Evolutionary conservation across 2,329 filamentous ascomycete genomes (phyloP).

Genomic region (Albophoma yamanashiensis): DNA sequence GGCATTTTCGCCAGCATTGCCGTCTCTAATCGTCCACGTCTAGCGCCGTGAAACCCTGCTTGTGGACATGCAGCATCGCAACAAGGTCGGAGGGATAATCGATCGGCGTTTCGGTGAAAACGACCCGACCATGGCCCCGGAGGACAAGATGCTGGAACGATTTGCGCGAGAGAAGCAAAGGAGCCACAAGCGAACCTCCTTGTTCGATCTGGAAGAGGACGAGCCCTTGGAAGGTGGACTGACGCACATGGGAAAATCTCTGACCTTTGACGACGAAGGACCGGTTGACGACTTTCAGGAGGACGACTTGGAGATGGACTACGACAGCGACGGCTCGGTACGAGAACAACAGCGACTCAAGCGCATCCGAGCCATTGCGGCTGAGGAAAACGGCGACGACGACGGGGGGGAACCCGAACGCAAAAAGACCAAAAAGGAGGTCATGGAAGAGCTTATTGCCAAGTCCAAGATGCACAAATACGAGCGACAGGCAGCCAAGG

Average conservation of each 20-base stretch:
- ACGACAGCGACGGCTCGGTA: conserved; percentile 46
- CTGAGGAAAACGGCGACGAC: conserved; percentile 35
- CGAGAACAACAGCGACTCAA: conserved; percentile 45
- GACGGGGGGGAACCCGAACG: conserved; percentile 56
- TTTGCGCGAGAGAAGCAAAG: conserved; percentile 82
- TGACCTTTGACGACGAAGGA: conserved; percentile 49
- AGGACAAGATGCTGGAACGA: conserved; percentile 83
- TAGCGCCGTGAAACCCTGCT: conserved; percentile 72
- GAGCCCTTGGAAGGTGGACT: conserved; percentile 51
- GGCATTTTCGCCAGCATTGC: conserved; percentile 5
- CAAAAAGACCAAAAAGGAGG: conserved; percentile 92
- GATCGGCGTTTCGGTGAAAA: conserved; percentile 95
- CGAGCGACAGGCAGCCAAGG: conserved; percentile 83
- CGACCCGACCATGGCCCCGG: conserved; percentile 84
- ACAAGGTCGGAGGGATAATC: conserved; percentile 85
- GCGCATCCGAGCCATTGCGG: conserved; percentile 36
- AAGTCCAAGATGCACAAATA: conserved; percentile 96
- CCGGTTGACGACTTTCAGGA: conserved; percentile 69
- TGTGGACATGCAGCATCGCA: conserved; percentile 79
- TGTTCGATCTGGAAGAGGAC: conserved; percentile 79
- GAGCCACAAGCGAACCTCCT: conserved; percentile 61
- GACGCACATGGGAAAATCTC: conserved; percentile 72
- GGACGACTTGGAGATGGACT: conserved; percentile 53
- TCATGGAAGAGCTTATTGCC: conserved; percentile 95
- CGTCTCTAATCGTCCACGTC: background rate